Base-by-base conservation (phyloP, 129 eudicot genomes). In the Artemisia annua region DNA sequence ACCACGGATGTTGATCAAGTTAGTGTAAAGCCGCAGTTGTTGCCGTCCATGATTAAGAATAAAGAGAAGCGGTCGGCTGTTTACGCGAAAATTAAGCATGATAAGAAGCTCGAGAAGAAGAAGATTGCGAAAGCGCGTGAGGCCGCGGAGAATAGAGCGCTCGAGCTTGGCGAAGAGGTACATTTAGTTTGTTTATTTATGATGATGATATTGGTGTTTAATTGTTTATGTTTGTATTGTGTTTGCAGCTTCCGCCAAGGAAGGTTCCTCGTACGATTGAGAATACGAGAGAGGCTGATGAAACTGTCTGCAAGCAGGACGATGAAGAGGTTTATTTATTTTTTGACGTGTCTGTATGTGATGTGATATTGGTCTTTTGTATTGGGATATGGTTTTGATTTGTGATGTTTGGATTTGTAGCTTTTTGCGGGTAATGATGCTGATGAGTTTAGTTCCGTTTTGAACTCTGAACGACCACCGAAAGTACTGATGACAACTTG, bases 121-220 rank as follows among this genome's bases (percentile, higher is more conserved):
- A 90, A 93, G 79, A 84, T 80, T 56, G 89, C 78, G 0, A 93
- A 86, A 77, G 96, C 92, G 76, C 96, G 96, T 17, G 96, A 84
- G 28, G 98, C 96, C 11, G 85, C 82, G 17, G 97, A 93, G 84
- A 82, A 72, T 77, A 71, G 81, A 63, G 98, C 98, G 8, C 82
- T 90, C n/a, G 98, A 90, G 83, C 96, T 93, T 19, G 98, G 98
- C 18, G 91, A 90, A 71, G 98, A 90, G 92, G 96, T 88, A 13
- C 3, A n/a, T 49, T 20, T 55, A 3, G 48, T 48, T 55, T 22
- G 22, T 43, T 17, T 32, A 35, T 1, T 62, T 16, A 15, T 63
- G 44, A 22, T 76, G 72, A 18, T 16, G 32, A 13, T 20, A 1
- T 20, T 20, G 22, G 22, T 63, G 8, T 35, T 6, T 48, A n/a